Conservation (phyloP, 768 basidiomycete genomes). For the Boletus barrowsii region DNA sequence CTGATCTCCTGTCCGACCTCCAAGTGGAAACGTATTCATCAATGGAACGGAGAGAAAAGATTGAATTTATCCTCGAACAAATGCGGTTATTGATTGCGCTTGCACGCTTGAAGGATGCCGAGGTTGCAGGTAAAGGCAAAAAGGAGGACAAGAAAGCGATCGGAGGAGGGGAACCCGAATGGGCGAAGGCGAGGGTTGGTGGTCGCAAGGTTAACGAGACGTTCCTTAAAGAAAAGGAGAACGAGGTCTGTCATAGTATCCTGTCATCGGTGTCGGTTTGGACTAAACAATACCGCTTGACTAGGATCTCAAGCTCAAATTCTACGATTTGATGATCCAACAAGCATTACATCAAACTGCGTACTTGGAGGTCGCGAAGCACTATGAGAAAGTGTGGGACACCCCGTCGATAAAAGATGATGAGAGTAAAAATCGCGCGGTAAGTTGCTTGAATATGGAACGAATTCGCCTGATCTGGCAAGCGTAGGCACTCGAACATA, state of each 20-base stretch:
- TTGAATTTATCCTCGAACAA: slow-evolving; percentile 96
- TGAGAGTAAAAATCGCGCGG: slow-evolving; percentile 64
- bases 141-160: slow-evolving; percentile 50
- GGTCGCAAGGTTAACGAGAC: slow-evolving; percentile 92
- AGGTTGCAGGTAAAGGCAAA: slow-evolving; percentile 54
- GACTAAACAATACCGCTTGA: background rate
- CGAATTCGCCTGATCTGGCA: slow-evolving; percentile 2
- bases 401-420: slow-evolving; percentile 92
- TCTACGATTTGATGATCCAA: slow-evolving; percentile 95
- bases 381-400: slow-evolving; percentile 97
- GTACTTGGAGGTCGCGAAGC: slow-evolving; percentile 92
- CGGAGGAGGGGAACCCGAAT: slow-evolving; percentile 80
- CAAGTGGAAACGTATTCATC: slow-evolving; percentile 99
- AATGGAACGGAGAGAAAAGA: slow-evolving; percentile 98
- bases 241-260: slow-evolving; percentile 60
- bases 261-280: background rate
- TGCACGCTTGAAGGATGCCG: slow-evolving; percentile 71
- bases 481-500: slow-evolving; percentile 83
- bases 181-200: slow-evolving; percentile 89
- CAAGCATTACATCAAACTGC: slow-evolving; percentile 80
- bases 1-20: slow-evolving; percentile 88
- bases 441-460: slow-evolving; percentile 33
- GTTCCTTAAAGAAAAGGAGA: slow-evolving; percentile 84
- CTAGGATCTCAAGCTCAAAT: slow-evolving; percentile 94
- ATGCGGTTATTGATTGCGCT: slow-evolving; percentile 86